A percentile compares a stretch with the other conserved stretches of the same genome.
Evolutionary conservation across 805 yeast species (phyloP).

Genomic region (Lachancea thermotolerans): DNA sequence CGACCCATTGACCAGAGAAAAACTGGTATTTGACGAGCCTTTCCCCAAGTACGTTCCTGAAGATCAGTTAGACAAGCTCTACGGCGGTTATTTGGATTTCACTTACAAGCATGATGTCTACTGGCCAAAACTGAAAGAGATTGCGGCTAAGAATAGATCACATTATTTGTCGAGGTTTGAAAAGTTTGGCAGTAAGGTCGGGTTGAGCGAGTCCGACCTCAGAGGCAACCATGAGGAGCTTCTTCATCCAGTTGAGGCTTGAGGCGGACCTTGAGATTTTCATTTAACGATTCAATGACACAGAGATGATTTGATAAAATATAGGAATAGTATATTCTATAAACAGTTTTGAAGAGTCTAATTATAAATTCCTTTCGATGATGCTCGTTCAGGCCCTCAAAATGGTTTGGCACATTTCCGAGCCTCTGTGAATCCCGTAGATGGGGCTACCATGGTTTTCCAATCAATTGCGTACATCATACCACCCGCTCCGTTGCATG

Average conservation of each 20-base stretch:
- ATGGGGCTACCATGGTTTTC: constrained; percentile 85
- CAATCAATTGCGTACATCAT: constrained; percentile 87
- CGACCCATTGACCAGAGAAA: constrained; percentile 91
- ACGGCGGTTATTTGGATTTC: constrained; percentile 82
- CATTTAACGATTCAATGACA: neutral
- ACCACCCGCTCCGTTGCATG: constrained; percentile 59
- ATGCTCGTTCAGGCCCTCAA: constrained; percentile 13
- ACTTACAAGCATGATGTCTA: constrained; percentile 73
- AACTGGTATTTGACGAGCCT: constrained; percentile 86
- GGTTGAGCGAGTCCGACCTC: constrained; percentile 76
- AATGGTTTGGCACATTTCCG: constrained; percentile 93
- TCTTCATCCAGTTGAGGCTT: constrained; percentile 19
- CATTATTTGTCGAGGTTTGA: constrained; percentile 63
- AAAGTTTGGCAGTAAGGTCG: constrained; percentile 63
- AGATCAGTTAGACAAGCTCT: constrained; percentile 74
- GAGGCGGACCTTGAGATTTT: neutral
- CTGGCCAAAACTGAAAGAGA: constrained; percentile 64
- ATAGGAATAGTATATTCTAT: neutral
- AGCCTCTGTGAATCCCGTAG: constrained; percentile 64
- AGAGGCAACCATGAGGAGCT: constrained; percentile 40
- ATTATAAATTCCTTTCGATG: neutral
- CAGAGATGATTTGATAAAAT: neutral
- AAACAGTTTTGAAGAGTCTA: neutral
- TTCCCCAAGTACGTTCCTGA: constrained; percentile 74
- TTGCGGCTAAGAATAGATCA: constrained; percentile 52